Percentiles rank a stretch among this genome's conserved stretches.
phyloP scores from a whole-genome alignment of 345 rosid genomes.

The Citrus maxima region DNA sequence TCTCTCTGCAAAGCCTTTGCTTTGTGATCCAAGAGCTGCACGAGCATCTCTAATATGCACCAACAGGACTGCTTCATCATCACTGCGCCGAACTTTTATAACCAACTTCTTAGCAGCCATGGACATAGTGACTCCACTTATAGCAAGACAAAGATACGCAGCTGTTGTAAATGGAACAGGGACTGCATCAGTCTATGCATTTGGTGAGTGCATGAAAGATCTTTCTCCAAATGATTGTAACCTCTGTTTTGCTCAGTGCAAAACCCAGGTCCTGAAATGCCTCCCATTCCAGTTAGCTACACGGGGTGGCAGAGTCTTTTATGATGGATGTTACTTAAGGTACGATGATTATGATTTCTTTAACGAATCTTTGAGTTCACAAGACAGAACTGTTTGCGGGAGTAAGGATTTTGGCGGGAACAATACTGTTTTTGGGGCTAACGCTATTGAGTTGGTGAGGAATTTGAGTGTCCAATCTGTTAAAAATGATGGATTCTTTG shows the following conservation, averaged over 20 bases:
- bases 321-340: slow-evolving; percentile 76
- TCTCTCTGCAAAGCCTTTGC: slow-evolving; percentile 25
- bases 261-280: slow-evolving; percentile 65
- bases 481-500: slow-evolving; percentile 54
- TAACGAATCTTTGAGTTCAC: slow-evolving; percentile 39
- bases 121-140: slow-evolving; percentile 40
- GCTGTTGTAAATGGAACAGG: slow-evolving; percentile 43
- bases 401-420: slow-evolving; percentile 42
- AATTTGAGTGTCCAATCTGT: slow-evolving; percentile 54
- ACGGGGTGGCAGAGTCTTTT: slow-evolving; percentile 72
- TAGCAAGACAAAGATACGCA: slow-evolving; percentile 38
- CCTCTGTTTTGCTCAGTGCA: slow-evolving; percentile 79
- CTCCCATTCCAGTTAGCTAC: slow-evolving; percentile 62
- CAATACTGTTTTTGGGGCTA: slow-evolving; percentile 42
- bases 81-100: slow-evolving; percentile 40
- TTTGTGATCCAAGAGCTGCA: slow-evolving; percentile 76
- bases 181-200: slow-evolving; percentile 53
- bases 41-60: slow-evolving; percentile 52
- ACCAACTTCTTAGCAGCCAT: slow-evolving; percentile 52
- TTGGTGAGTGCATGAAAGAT: slow-evolving; percentile 83
- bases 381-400: slow-evolving; percentile 47
- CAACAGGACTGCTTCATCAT: slow-evolving; percentile 46
- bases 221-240: slow-evolving; percentile 62
- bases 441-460: slow-evolving; percentile 46
- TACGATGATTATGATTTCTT: slow-evolving; percentile 74